A percentile compares a stretch with the other conserved stretches of the same genome.
Evolutionary conservation across 805 yeast genomes (phyloP).

Genomic region (Candida dajiaensis): DNA sequence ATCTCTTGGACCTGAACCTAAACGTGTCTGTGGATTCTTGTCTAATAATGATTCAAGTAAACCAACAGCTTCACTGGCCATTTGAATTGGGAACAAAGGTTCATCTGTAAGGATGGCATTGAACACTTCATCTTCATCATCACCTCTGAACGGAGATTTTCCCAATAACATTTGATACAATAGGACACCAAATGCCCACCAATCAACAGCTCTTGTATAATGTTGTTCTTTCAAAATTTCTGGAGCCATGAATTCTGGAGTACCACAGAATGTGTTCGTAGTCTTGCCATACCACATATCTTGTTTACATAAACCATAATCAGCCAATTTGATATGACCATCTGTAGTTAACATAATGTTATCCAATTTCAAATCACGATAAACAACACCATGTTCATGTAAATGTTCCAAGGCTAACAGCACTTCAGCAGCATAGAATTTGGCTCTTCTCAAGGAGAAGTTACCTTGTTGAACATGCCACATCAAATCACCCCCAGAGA

Average conservation of each 20-base stretch:
- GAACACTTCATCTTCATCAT: constrained; percentile 93
- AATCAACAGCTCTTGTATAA: constrained; percentile 91
- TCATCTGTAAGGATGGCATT: constrained; percentile 96
- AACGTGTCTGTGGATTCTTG: constrained; percentile 77
- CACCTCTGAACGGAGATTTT: constrained; percentile 96
- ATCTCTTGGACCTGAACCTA: constrained; percentile 82
- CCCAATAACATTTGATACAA: constrained; percentile 94
- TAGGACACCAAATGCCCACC: constrained; percentile 99
- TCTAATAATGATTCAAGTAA: constrained; percentile 86
- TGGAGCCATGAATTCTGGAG: constrained; percentile 99
- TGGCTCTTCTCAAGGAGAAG: constrained; percentile 86
- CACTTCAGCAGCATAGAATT: constrained; percentile 96
- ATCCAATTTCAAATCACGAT: constrained; percentile 94
- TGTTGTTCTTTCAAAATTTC: constrained; percentile 91
- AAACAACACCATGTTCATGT: constrained; percentile 93
- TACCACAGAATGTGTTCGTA: constrained; percentile 95
- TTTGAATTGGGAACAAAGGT: constrained; percentile 92
- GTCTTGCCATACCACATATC: constrained; percentile 81
- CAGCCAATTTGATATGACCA: constrained; percentile 96
- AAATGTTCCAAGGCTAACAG: constrained; percentile 83
- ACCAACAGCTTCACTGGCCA: constrained; percentile 96
- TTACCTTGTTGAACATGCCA: constrained; percentile 96
- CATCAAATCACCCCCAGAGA: constrained; percentile 98
- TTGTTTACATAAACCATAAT: constrained; percentile 95
- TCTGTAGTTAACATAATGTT: constrained; percentile 82